Conservation (phyloP, 176 grass and related monocot genomes). For the Zoysia japonica region DNA sequence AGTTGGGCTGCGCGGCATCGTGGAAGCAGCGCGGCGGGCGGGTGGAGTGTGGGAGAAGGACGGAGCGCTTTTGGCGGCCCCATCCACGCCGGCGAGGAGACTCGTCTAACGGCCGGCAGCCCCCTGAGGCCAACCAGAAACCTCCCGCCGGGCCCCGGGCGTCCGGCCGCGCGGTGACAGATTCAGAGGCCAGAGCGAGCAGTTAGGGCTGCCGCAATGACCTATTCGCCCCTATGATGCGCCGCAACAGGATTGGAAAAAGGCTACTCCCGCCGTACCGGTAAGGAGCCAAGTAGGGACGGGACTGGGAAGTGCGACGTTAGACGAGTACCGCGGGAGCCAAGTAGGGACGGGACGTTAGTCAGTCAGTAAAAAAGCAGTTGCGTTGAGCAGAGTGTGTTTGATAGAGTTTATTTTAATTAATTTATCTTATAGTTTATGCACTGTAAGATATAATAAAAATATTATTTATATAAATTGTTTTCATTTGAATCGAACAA, state of each 20-base stretch:
- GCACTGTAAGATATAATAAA: no score
- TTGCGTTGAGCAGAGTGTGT: not conserved
- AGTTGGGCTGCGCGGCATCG: not conserved
- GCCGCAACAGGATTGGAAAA: conserved; percentile 30
- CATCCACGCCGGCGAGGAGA: conserved; percentile 23
- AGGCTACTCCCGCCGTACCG: conserved; percentile 9
- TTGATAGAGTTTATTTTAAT: no score
- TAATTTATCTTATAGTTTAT: no score
- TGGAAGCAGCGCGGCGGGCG: conserved; percentile 1
- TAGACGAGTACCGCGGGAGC: no score
- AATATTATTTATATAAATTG: no score
- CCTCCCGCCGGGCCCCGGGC: conserved; percentile 23
- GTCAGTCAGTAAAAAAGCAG: not conserved
- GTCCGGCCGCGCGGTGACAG: not conserved
- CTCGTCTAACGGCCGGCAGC: conserved; percentile 48
- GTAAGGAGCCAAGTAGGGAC: not conserved
- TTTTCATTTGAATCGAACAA: no score
- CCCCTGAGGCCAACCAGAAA: conserved; percentile 29
- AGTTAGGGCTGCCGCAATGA: not conserved
- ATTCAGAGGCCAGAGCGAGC: conserved; percentile 1
- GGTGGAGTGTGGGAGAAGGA: conserved; percentile 47
- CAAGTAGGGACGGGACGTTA: no score
- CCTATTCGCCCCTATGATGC: conserved; percentile 27
- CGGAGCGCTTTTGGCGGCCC: conserved; percentile 48
- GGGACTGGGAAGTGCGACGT: not conserved